A percentile compares a stretch with the other conserved stretches of the same genome.
phyloP scores from a whole-genome alignment of 2,329 filamentous ascomycete species.

The Tolypocladium ovalisporum region DNA sequence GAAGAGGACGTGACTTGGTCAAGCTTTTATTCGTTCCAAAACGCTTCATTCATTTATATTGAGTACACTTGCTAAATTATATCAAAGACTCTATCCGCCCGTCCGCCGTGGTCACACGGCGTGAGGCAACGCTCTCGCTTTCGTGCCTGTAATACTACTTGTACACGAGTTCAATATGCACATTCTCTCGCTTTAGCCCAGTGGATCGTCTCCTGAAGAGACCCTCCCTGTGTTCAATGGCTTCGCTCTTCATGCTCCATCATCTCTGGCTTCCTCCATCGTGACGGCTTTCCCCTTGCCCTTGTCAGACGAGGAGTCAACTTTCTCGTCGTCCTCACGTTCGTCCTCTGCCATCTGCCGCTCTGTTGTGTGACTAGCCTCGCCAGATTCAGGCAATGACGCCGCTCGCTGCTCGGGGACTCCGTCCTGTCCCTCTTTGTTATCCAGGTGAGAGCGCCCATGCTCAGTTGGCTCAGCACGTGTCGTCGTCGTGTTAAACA shows the following conservation, averaged over 20 bases:
- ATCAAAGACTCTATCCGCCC: not conserved
- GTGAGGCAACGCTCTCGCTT: not conserved
- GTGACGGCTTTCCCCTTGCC: slow-evolving; percentile 35
- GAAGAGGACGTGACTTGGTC: no score
- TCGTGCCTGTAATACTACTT: not conserved
- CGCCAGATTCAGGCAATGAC: not conserved
- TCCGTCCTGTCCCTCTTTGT: slow-evolving; percentile 2
- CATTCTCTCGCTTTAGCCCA: not conserved
- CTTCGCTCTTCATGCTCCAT: slow-evolving; percentile 10
- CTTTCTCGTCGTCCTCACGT: not conserved
- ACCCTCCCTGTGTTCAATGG: not conserved
- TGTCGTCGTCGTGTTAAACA: slow-evolving; percentile 27
- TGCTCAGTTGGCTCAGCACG: slow-evolving; percentile 13
- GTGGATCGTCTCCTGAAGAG: not conserved
- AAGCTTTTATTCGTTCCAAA: not conserved
- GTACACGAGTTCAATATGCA: not conserved
- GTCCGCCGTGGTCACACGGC: not conserved
- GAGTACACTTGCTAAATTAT: not conserved
- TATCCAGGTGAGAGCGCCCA: slow-evolving; percentile 3
- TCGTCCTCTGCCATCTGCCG: not conserved
- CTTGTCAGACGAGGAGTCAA: slow-evolving; percentile 14
- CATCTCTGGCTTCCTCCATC: slow-evolving; percentile 32
- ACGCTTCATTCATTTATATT: no score
- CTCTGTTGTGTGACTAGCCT: not conserved
- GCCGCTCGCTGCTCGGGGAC: slow-evolving; percentile 4